Evolutionary conservation across 257 asterid species (phyloP).

Genomic region (Solanum dulcamara): DNA sequence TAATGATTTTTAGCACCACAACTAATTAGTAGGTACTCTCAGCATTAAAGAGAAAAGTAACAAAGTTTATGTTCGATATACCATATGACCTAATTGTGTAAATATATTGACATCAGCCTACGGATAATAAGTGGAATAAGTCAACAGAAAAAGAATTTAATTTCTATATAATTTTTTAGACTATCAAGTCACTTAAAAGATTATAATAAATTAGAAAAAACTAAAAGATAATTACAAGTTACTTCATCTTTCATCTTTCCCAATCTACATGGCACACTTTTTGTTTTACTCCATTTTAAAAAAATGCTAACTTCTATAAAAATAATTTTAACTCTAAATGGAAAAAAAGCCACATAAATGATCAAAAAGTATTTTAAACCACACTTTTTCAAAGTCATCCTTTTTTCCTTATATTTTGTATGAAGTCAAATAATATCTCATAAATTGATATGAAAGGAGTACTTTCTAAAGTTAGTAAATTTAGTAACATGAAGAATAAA

Average conservation of each 20-base stretch:
- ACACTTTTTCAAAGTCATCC: not conserved
- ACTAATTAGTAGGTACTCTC: not conserved
- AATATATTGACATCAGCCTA: not conserved
- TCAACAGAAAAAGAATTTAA: not conserved
- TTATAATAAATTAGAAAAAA: no score
- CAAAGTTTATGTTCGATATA: not conserved
- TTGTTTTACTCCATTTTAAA: not conserved
- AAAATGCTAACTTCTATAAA: not conserved
- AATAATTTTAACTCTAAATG: not conserved
- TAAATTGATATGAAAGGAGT: not conserved
- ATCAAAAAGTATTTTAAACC: not conserved
- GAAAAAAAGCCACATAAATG: not conserved
- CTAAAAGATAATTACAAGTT: not conserved
- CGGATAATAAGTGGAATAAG: not conserved
- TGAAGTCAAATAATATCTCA: not conserved
- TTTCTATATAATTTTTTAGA: not conserved
- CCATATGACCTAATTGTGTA: not conserved
- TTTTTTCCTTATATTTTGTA: no score
- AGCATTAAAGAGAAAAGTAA: not conserved
- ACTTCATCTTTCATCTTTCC: not conserved
- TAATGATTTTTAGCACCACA: not conserved
- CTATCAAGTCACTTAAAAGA: not conserved
- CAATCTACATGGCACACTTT: not conserved
- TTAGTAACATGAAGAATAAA: not conserved
- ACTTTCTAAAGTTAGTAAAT: not conserved